These are phyloP conservation scores for Trichosanthes cucumerina DNA, from an alignment of 306 rosid species.

Conservation along the genomic window DNA sequence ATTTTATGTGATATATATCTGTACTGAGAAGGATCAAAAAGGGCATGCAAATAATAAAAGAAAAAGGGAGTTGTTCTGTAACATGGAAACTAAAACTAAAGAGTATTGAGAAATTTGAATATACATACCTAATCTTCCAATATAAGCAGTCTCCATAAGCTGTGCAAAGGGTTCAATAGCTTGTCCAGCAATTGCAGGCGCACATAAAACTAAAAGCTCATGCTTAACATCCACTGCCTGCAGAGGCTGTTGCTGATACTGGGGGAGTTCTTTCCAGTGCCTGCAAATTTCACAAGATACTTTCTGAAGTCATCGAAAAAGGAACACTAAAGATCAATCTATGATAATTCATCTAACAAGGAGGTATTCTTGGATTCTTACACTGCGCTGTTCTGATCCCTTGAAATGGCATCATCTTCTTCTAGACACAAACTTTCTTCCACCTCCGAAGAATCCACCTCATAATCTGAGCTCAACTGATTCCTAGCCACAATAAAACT, in stretches of 20 bases:
- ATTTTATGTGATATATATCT: not conserved
- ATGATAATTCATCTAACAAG: slow-evolving; percentile 6
- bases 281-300: slow-evolving; percentile 13
- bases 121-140: slow-evolving; percentile 70
- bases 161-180: slow-evolving; percentile 86
- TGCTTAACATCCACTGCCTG: slow-evolving; percentile 51
- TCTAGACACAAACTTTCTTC: slow-evolving; percentile 23
- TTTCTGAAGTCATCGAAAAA: not conserved
- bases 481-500: slow-evolving; percentile 13
- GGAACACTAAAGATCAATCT: not conserved
- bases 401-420: slow-evolving; percentile 15
- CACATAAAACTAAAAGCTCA: slow-evolving; percentile 55
- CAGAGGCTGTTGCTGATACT: slow-evolving; percentile 7
- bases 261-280: slow-evolving; percentile 22
- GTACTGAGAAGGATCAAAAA: not conserved
- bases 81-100: not conserved
- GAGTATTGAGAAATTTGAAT: not conserved
- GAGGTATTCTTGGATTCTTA: slow-evolving; percentile 22
- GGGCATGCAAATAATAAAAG: not conserved
- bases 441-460: slow-evolving; percentile 24
- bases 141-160: slow-evolving; percentile 92
- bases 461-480: slow-evolving; percentile 29
- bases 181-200: slow-evolving; percentile 85
- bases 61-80: not conserved
- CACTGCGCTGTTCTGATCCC: slow-evolving; percentile 24